Percentiles rank a stretch among this genome's conserved stretches.
phyloP scores from a whole-genome alignment of 2,329 filamentous ascomycete genomes.

The Albophoma yamanashiensis region DNA sequence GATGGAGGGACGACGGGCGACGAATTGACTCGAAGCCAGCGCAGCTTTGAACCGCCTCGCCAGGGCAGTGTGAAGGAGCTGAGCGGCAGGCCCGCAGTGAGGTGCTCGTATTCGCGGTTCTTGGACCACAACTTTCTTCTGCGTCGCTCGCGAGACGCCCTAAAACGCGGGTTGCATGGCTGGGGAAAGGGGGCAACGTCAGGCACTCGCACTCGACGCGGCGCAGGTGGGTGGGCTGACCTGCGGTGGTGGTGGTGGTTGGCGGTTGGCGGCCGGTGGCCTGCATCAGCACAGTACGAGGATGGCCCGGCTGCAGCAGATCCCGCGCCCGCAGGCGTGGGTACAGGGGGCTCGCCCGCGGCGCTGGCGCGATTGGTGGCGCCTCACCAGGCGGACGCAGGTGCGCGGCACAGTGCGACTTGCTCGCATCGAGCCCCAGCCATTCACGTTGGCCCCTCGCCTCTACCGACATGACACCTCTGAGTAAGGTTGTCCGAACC shows the following conservation, averaged over 20 bases:
- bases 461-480: neutral
- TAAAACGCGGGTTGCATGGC: constrained; percentile 2
- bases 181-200: neutral
- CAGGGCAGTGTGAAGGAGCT: constrained; percentile 1
- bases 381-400: neutral
- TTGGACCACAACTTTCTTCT: neutral
- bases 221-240: neutral
- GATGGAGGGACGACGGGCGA: neutral
- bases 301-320: neutral
- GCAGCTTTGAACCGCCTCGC: neutral
- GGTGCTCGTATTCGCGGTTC: neutral
- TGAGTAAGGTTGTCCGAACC: too few species aligned
- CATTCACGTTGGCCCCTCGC: neutral
- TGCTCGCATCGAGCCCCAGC: neutral
- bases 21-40: neutral
- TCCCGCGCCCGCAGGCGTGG: neutral
- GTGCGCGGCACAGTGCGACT: neutral
- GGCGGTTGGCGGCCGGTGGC: neutral
- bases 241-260: neutral
- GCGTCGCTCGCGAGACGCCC: neutral
- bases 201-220: neutral
- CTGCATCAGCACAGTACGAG: neutral
- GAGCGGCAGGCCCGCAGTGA: neutral
- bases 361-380: neutral
- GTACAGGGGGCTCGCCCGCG: neutral